Conservation (phyloP, 495 filamentous ascomycete genomes). For the Umbilicaria muhlenbergii region DNA sequence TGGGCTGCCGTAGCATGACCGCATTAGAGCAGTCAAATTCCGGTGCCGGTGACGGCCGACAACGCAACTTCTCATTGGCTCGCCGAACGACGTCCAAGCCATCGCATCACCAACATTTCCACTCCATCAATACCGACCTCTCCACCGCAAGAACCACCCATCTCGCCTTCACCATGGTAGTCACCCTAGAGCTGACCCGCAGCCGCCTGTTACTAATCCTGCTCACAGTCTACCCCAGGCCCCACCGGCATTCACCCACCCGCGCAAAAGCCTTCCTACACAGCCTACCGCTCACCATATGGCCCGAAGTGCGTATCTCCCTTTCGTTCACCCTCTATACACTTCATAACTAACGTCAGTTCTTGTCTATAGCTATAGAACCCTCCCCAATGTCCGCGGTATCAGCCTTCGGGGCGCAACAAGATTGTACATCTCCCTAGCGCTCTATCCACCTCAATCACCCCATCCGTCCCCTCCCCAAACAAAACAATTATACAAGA, state of each 20-base stretch:
- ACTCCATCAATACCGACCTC: no score
- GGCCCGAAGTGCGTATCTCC: slow-evolving; percentile 22
- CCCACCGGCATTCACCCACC: slow-evolving; percentile 10
- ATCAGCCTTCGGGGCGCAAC: slow-evolving; percentile 26
- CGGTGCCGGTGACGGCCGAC: no score
- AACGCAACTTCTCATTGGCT: no score
- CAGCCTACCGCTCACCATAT: slow-evolving; percentile 26
- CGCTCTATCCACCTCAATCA: not conserved
- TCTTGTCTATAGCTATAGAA: slow-evolving; percentile 31
- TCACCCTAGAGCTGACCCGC: no score
- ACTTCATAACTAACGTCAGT: not conserved
- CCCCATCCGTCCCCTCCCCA: not conserved
- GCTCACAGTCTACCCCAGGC: no score
- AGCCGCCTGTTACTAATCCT: no score
- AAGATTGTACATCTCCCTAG: slow-evolving; percentile 30
- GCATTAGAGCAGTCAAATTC: no score
- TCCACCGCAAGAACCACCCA: no score
- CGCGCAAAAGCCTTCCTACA: slow-evolving; percentile 15
- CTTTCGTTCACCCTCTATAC: not conserved
- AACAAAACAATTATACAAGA: not conserved
- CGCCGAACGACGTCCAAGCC: no score
- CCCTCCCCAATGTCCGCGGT: slow-evolving; percentile 32
- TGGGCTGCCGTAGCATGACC: no score
- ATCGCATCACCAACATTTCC: no score
- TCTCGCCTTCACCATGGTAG: no score